Conservation (phyloP, 2,329 filamentous ascomycete species). For the Aspergillus udagawae region DNA sequence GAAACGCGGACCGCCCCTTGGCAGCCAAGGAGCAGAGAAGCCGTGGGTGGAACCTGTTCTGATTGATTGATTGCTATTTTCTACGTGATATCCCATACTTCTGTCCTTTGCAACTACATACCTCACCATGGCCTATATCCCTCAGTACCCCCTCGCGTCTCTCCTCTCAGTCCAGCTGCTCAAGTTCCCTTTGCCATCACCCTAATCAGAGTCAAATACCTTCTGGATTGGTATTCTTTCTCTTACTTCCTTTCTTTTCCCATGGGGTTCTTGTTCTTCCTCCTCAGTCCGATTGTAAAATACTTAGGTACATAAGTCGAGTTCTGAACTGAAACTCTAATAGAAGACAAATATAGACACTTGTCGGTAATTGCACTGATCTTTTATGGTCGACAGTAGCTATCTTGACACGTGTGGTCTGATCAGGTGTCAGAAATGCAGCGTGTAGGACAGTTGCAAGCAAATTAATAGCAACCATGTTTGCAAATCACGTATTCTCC, state of each 20-base stretch:
- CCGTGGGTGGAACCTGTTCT: constrained; percentile 44
- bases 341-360: neutral
- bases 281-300: neutral
- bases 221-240: neutral
- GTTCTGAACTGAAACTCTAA: neutral
- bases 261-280: neutral
- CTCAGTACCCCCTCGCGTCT: neutral
- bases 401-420: neutral
- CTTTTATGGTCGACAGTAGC: neutral
- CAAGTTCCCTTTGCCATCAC: neutral
- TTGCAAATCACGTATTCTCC: neutral
- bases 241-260: neutral
- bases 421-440: neutral
- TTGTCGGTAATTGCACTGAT: neutral
- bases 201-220: neutral
- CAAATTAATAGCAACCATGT: neutral
- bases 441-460: neutral
- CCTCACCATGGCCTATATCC: neutral
- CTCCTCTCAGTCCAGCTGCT: neutral
- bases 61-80: constrained; percentile 9
- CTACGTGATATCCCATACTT: neutral
- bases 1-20: constrained; percentile 35
- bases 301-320: neutral
- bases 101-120: constrained; percentile 4
- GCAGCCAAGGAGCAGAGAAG: constrained; percentile 34